These are phyloP conservation scores for Phalaenopsis equestris DNA, from an alignment of 106 monocot species.

Conservation along the genomic window DNA sequence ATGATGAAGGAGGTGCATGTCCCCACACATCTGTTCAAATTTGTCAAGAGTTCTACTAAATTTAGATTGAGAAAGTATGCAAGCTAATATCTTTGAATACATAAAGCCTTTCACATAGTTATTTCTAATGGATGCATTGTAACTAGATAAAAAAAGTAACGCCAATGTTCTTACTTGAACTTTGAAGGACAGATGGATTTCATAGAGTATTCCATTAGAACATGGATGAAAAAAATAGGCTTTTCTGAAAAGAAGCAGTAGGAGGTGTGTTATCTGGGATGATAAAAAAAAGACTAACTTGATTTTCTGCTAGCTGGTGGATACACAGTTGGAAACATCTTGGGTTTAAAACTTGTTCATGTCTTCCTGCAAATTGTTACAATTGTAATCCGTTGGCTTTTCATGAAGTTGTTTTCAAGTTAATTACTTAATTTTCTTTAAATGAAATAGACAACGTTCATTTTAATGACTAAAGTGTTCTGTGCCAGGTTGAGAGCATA, in stretches of 20 bases:
- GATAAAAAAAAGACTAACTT: not conserved
- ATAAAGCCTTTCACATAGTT: too few relatives aligned
- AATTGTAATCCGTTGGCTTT: not conserved
- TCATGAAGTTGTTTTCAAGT: not conserved
- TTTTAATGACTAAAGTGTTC: slow-evolving; percentile 2
- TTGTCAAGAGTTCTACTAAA: not conserved
- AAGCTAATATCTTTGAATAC: not conserved
- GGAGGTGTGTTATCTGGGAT: not conserved
- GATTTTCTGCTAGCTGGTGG: not conserved
- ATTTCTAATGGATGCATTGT: too few relatives aligned
- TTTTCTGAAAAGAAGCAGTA: not conserved
- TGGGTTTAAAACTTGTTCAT: not conserved
- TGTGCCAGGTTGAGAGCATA: slow-evolving; percentile 20
- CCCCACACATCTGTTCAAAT: not conserved
- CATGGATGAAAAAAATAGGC: not conserved
- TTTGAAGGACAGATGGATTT: not conserved
- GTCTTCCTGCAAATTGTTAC: not conserved
- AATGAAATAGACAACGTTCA: not conserved
- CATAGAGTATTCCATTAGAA: not conserved
- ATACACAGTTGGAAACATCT: not conserved
- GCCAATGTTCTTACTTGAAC: not conserved
- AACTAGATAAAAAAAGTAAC: too few relatives aligned
- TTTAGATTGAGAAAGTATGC: not conserved
- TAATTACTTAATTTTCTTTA: not conserved
- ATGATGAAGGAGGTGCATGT: not conserved